phyloP scores from a whole-genome alignment of 2,329 filamentous ascomycete species.

The Sclerotinia trifoliorum region DNA sequence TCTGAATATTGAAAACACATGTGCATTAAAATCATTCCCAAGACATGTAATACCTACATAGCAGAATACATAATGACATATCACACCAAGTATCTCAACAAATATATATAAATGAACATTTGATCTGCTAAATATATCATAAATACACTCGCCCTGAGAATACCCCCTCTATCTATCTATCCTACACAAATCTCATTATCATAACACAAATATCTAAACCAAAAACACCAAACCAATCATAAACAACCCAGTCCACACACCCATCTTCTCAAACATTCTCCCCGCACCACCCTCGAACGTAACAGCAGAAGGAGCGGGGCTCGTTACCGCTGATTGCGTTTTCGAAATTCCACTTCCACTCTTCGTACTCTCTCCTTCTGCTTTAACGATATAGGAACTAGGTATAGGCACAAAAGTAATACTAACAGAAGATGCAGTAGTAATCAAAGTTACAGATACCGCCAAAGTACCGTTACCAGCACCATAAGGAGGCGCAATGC shows the following conservation, averaged over 20 bases:
- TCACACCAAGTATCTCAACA: not conserved
- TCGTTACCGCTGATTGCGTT: not conserved
- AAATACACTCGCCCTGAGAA: not conserved
- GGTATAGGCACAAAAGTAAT: not conserved
- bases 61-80: not conserved
- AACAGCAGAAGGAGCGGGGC: not conserved
- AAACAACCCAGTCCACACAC: not conserved
- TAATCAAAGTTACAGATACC: not conserved
- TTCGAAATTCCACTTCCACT: not conserved
- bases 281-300: not conserved
- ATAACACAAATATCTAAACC: not conserved
- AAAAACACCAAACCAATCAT: constrained; percentile 10
- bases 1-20: accelerated
- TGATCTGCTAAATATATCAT: not conserved
- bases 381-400: constrained; percentile 1
- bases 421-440: not conserved
- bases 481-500: not conserved
- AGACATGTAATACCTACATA: not conserved
- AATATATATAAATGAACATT: not conserved
- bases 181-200: not conserved
- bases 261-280: not conserved
- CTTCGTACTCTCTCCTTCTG: not conserved
- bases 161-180: not conserved
- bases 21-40: not conserved
- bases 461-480: not conserved